Percentiles rank a stretch among this genome's conserved stretches.
Conservation (phyloP, 768 basidiomycete genomes). For the Harrya chromipes region DNA sequence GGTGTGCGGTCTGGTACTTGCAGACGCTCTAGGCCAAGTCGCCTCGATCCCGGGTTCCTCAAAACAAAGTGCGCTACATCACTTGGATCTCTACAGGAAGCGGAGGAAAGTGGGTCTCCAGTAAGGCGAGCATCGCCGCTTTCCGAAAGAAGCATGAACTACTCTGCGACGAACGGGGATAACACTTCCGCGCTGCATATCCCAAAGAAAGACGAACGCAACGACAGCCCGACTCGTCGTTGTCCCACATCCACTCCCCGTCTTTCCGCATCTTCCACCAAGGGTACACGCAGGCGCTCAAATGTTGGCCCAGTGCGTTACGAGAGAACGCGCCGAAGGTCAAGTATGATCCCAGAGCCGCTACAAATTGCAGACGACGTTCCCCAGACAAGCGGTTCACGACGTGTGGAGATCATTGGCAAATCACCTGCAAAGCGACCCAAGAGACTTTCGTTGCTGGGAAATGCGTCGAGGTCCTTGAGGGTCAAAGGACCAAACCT, state of each 20-base stretch:
- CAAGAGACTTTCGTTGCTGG: conserved; percentile 57
- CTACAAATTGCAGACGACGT: conserved; percentile 44
- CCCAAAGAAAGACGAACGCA: conserved; percentile 35
- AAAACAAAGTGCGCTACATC: conserved; percentile 46
- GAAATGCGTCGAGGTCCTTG: conserved; percentile 35
- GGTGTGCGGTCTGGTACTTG: conserved; percentile 14
- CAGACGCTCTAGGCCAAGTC: conserved; percentile 59
- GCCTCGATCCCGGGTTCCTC: conserved; percentile 68
- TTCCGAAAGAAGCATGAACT: conserved; percentile 68
- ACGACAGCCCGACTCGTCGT: conserved; percentile 48
- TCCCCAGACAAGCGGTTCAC: conserved; percentile 29
- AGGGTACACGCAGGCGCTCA: conserved; percentile 56
- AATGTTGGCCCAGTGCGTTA: conserved; percentile 72
- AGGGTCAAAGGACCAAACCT: conserved; percentile 31
- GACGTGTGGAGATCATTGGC: conserved; percentile 41
- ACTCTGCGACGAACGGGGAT: conserved; percentile 27
- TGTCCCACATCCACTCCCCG: conserved; percentile 45
- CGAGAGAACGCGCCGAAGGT: conserved; percentile 71
- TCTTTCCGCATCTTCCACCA: conserved; percentile 32
- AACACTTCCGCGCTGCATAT: conserved; percentile 24
- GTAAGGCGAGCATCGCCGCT: conserved; percentile 39
- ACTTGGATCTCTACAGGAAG: conserved; percentile 67
- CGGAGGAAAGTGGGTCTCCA: conserved; percentile 56
- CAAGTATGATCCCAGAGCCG: conserved; percentile 77
- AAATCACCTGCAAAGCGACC: conserved; percentile 58